These are phyloP conservation scores for Spizellomyces punctatus DNA, from an alignment of 192 early-diverging fungal species.

Conservation along the genomic window DNA sequence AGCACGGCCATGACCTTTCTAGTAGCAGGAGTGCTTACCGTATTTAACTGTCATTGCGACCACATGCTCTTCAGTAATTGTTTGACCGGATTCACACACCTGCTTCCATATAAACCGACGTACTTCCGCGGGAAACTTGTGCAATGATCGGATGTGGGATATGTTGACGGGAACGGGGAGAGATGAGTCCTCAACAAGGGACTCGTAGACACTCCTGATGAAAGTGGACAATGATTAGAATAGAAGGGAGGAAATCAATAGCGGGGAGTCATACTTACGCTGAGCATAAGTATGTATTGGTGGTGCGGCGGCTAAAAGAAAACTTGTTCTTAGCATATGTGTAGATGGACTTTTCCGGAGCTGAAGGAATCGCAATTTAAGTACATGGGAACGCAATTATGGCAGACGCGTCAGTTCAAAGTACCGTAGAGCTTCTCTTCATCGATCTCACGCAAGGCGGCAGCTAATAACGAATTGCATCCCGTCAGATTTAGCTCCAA, in stretches of 20 bases:
- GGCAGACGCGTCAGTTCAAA: neutral
- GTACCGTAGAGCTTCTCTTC: slow-evolving; percentile 45
- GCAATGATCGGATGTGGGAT: slow-evolving; percentile 49
- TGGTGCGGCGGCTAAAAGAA: slow-evolving; percentile 45
- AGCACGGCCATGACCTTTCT: neutral
- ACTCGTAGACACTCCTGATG: slow-evolving; percentile 48
- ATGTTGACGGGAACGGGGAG: slow-evolving; percentile 49
- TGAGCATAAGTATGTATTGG: slow-evolving; percentile 52
- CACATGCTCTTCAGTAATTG: slow-evolving; percentile 48
- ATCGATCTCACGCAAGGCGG: slow-evolving; percentile 47
- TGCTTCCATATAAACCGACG: slow-evolving; percentile 44
- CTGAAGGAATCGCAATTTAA: neutral
- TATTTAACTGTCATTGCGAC: slow-evolving; percentile 47
- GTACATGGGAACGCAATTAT: neutral
- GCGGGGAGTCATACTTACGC: slow-evolving; percentile 24
- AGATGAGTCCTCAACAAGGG: slow-evolving; percentile 41
- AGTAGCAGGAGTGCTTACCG: slow-evolving; percentile 16
- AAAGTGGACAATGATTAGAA: neutral
- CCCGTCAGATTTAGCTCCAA: neutral
- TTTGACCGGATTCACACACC: slow-evolving; percentile 35
- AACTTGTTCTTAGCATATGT: slow-evolving; percentile 44
- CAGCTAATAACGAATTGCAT: slow-evolving; percentile 18
- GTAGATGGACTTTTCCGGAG: slow-evolving; percentile 40
- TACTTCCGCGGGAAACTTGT: slow-evolving; percentile 44
- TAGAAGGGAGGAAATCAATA: neutral